Evolutionary conservation across 768 basidiomycete genomes (phyloP).

Genomic region (Gymnopilus junonius): DNA sequence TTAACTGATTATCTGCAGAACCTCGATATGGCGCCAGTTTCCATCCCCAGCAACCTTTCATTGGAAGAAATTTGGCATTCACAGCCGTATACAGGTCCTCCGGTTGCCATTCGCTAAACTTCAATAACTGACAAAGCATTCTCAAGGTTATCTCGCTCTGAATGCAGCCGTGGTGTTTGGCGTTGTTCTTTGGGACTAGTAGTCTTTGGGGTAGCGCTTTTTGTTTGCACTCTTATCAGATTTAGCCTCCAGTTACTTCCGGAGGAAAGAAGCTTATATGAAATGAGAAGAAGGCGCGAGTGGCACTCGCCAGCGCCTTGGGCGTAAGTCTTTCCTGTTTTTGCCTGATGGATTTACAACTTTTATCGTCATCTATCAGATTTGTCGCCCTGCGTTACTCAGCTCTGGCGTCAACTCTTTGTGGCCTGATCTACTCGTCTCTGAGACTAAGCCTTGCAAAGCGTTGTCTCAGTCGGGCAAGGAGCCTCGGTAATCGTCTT

Average conservation of each 20-base stretch:
- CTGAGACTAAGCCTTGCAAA: constrained; percentile 34
- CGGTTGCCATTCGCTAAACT: neutral
- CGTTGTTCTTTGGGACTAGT: constrained; percentile 39
- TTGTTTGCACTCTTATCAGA: neutral
- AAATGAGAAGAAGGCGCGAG: constrained; percentile 27
- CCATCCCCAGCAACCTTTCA: constrained; percentile 4
- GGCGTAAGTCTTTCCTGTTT: constrained; percentile 27
- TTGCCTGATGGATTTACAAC: neutral
- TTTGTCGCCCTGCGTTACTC: constrained; percentile 39
- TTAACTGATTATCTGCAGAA: neutral
- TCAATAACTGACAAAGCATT: neutral
- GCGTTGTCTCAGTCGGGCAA: constrained; percentile 32
- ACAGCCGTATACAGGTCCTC: constrained; percentile 21
- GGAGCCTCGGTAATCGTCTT: constrained; percentile 33
- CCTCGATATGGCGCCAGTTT: constrained; percentile 14
- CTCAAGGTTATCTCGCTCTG: constrained; percentile 20
- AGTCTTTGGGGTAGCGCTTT: constrained; percentile 7
- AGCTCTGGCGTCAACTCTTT: constrained; percentile 31
- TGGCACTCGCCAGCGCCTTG: constrained; percentile 30
- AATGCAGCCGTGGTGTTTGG: constrained; percentile 34
- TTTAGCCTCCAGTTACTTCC: constrained; percentile 33
- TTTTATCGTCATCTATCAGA: constrained; percentile 12
- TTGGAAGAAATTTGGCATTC: constrained; percentile 17
- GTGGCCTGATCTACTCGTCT: constrained; percentile 31
- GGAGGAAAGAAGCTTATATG: constrained; percentile 33